Conservation (phyloP, 768 basidiomycete genomes). For the Hemileccinum impolitum region DNA sequence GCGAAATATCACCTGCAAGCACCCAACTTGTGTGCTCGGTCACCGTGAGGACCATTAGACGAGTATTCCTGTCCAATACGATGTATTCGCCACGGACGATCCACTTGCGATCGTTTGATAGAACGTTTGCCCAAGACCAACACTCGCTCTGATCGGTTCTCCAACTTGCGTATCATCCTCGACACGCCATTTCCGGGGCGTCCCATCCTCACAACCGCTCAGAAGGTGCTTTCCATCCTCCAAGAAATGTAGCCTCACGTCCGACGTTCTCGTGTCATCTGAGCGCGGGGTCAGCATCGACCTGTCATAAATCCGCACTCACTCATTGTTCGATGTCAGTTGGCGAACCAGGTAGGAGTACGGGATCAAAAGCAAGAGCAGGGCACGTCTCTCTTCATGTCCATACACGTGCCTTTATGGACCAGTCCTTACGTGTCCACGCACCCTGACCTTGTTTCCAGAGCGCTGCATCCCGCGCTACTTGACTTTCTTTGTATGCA, state of each 20-base stretch:
- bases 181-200: not conserved
- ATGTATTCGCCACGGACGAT: not conserved
- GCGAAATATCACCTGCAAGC: not conserved
- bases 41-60: not conserved
- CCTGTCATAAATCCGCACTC: not conserved
- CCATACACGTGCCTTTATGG: no score
- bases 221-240: constrained; percentile 1
- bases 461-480: no score
- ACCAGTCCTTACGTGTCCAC: no score
- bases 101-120: constrained; percentile 1
- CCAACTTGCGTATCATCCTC: not conserved
- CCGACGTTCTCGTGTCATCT: not conserved
- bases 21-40: not conserved
- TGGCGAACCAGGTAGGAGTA: no score
- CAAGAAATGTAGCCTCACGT: not conserved
- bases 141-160: not conserved
- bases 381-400: no score
- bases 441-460: no score
- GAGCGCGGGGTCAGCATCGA: not conserved
- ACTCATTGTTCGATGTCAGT: not conserved
- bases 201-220: not conserved
- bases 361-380: no score
- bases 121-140: not conserved
- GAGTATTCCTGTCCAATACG: not conserved
- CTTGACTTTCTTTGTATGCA: no score